A percentile compares a stretch with the other conserved stretches of the same genome.
phyloP scores from a whole-genome alignment of 495 filamentous ascomycete genomes.

The Astrocystis sublimbata region DNA sequence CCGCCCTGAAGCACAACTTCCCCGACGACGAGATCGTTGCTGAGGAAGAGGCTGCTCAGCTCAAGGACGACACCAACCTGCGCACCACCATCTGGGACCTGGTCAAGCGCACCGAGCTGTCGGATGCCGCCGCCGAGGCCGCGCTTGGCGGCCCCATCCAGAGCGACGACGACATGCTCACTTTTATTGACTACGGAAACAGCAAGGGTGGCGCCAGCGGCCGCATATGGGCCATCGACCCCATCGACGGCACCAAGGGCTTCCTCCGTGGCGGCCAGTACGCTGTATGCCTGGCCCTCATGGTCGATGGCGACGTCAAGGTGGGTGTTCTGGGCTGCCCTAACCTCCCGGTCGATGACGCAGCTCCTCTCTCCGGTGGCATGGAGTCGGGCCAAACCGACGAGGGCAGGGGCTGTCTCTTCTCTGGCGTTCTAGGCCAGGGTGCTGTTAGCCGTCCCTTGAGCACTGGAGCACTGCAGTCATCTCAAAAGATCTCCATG shows the following conservation, averaged over 20 bases:
- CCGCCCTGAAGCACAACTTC: conserved; percentile 84
- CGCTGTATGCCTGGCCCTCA: conserved; percentile 87
- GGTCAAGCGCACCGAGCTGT: conserved; percentile 70
- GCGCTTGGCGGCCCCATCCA: conserved; percentile 71
- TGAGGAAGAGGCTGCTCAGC: conserved; percentile 84
- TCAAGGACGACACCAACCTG: conserved; percentile 67
- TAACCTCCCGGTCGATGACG: conserved; percentile 84
- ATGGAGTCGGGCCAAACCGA: conserved; percentile 69
- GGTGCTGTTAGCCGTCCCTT: conserved; percentile 79
- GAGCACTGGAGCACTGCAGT: conserved; percentile 55
- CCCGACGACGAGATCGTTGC: conserved; percentile 88
- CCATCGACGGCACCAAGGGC: conserved; percentile 96
- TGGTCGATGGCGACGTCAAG: conserved; percentile 93
- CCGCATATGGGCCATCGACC: conserved; percentile 94
- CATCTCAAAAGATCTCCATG: conserved; percentile 73
- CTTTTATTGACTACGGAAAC: conserved; percentile 80
- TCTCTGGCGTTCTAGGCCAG: conserved; percentile 73
- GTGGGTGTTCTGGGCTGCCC: conserved; percentile 93
- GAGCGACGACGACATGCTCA: conserved; percentile 74
- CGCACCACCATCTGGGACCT: conserved; percentile 78
- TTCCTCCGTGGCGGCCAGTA: conserved; percentile 98
- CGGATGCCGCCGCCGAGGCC: conserved; percentile 61
- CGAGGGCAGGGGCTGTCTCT: conserved; percentile 74
- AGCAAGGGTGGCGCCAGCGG: conserved; percentile 77
- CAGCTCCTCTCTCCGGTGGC: conserved; percentile 62